Evolutionary conservation across 306 rosid genomes (phyloP).

Genomic region (Prunus mira): DNA sequence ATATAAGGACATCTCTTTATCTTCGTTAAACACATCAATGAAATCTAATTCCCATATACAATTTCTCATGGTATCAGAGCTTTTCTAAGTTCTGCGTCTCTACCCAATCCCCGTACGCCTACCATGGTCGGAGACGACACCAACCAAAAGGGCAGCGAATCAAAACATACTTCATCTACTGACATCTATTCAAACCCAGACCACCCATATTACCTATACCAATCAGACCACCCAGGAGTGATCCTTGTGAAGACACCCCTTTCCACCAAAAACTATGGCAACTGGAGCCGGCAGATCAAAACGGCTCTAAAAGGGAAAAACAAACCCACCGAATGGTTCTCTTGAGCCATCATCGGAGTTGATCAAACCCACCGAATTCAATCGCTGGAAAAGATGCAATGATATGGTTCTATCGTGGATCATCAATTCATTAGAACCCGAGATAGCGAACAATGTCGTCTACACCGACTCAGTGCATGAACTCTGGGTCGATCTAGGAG

Average conservation of each 20-base stretch:
- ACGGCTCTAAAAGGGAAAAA: not conserved
- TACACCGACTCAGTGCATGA: not conserved
- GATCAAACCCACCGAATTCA: not conserved
- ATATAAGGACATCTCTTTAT: too few relatives aligned
- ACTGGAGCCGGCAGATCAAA: not conserved
- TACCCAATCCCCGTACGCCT: too few relatives aligned
- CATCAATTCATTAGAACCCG: not conserved
- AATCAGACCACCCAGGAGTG: not conserved
- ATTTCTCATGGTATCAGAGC: too few relatives aligned
- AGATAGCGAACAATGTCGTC: not conserved
- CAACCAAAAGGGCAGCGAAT: too few relatives aligned
- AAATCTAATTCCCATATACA: too few relatives aligned
- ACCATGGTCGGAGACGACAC: too few relatives aligned
- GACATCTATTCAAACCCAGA: not conserved
- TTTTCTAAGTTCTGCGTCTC: too few relatives aligned
- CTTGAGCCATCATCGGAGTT: too few relatives aligned
- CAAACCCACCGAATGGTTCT: not conserved
- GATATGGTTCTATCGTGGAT: not conserved
- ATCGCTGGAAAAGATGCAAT: too few relatives aligned
- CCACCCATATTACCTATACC: not conserved
- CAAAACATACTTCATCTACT: not conserved
- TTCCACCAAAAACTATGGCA: not conserved
- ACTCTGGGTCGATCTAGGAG: not conserved
- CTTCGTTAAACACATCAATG: too few relatives aligned
- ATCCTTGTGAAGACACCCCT: not conserved